Conservation (phyloP, 2,329 filamentous ascomycete genomes). For the Exutisphaerella laricina region DNA sequence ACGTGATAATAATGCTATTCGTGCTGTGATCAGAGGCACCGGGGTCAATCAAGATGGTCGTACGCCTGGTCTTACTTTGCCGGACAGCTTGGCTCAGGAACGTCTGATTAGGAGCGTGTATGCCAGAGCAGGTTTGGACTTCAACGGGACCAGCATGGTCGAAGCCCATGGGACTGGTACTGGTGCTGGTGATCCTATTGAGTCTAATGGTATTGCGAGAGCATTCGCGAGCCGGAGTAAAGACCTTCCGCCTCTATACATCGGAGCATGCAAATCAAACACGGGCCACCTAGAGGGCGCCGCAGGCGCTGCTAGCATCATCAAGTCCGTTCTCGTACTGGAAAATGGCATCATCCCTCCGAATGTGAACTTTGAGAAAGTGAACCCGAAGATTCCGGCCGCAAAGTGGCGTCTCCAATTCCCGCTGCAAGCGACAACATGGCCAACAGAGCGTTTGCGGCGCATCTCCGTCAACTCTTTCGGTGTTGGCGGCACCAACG, state of each 20-base stretch:
- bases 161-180: slow-evolving; percentile 19
- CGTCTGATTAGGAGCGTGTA: slow-evolving; percentile 17
- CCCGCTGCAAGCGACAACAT: slow-evolving; percentile 22
- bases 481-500: slow-evolving; percentile 28
- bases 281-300: slow-evolving; percentile 35
- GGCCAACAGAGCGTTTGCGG: slow-evolving; percentile 24
- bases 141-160: slow-evolving; percentile 26
- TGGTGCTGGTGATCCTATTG: slow-evolving; percentile 7
- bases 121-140: slow-evolving; percentile 18
- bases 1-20: slow-evolving; percentile 28
- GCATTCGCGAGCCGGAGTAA: neutral
- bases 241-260: slow-evolving; percentile 13
- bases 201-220: slow-evolving; percentile 1
- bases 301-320: slow-evolving; percentile 27
- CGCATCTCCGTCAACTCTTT: slow-evolving; percentile 22
- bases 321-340: slow-evolving; percentile 35
- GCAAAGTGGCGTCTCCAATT: slow-evolving; percentile 18
- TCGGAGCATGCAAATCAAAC: slow-evolving; percentile 33
- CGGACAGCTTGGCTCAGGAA: slow-evolving; percentile 21
- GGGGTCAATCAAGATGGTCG: slow-evolving; percentile 27
- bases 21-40: slow-evolving; percentile 21
- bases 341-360: slow-evolving; percentile 5
- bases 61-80: slow-evolving; percentile 26
- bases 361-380: slow-evolving; percentile 17
- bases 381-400: slow-evolving; percentile 29